A percentile compares a stretch with the other conserved stretches of the same genome.
phyloP scores from a whole-genome alignment of 768 basidiomycete species.

The Rhodotorula paludigena region DNA sequence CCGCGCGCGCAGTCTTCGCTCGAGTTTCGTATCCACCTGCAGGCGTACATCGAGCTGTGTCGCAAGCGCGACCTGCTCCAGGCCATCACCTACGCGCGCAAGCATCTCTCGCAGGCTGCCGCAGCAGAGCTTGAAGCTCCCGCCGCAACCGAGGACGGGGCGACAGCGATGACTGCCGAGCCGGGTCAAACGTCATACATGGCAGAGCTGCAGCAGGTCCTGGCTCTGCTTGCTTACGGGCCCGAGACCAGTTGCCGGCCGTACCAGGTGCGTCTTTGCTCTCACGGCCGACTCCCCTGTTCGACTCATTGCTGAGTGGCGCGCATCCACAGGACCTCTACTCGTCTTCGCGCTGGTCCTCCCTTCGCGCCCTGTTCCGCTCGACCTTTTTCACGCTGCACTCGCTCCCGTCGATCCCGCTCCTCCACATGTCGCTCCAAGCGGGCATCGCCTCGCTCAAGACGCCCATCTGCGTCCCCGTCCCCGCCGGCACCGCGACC shows the following conservation, averaged over 20 bases:
- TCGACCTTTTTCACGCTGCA: constrained; percentile 80
- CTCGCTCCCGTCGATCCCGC: constrained; percentile 76
- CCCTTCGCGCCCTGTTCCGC: constrained; percentile 72
- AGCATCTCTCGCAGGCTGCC: constrained; percentile 65
- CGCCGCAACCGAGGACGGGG: background rate
- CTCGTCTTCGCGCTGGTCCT: constrained; percentile 69
- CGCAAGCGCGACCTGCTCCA: constrained; percentile 61
- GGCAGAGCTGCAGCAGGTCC: constrained; percentile 67
- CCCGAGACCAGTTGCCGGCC: constrained; percentile 62
- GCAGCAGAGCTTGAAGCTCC: constrained; percentile 1
- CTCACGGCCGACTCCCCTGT: background rate
- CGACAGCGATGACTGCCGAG: background rate
- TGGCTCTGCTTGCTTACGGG: constrained; percentile 67
- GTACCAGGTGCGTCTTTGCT: constrained; percentile 61
- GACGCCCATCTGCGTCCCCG: constrained; percentile 69
- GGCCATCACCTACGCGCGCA: constrained; percentile 78
- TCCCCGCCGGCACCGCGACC: constrained; percentile 2
- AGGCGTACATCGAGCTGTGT: constrained; percentile 91
- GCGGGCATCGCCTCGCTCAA: constrained; percentile 88
- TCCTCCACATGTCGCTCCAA: constrained; percentile 80
- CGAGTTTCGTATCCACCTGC: constrained; percentile 90
- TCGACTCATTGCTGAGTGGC: background rate
- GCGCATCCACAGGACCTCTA: constrained; percentile 63
- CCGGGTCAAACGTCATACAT: constrained; percentile 51
- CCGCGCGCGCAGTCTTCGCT: constrained; percentile 66